These are phyloP conservation scores for Camellia lanceoleosa DNA, from an alignment of 148 eudicot species.

Conservation along the genomic window DNA sequence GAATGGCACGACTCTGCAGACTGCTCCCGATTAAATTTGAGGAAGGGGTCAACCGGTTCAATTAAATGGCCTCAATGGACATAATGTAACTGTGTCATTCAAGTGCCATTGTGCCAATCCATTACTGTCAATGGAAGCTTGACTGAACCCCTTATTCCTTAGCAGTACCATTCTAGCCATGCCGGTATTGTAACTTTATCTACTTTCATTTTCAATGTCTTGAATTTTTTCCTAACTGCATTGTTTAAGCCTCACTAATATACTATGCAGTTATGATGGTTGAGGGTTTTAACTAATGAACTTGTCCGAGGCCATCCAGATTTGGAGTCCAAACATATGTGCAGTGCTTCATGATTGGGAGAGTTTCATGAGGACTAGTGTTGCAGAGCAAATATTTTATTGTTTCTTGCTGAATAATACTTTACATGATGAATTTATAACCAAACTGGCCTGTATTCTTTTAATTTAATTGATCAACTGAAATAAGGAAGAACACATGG, in stretches of 20 bases:
- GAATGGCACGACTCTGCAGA: slow-evolving; percentile 71
- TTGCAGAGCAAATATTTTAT: too few relatives aligned
- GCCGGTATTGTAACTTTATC: slow-evolving; percentile 2
- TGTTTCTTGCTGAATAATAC: background rate
- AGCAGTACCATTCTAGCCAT: slow-evolving; percentile 2
- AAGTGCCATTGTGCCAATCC: background rate
- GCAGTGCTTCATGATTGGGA: background rate
- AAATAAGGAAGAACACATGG: background rate
- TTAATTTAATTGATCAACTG: background rate
- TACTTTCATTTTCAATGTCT: background rate
- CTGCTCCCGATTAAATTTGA: slow-evolving; percentile 41
- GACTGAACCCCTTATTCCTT: background rate
- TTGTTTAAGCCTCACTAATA: background rate
- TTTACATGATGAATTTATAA: background rate
- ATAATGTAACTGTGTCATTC: slow-evolving; percentile 19
- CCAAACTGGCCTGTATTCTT: background rate
- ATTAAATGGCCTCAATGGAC: slow-evolving; percentile 58
- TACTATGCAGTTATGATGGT: background rate
- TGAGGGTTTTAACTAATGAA: background rate
- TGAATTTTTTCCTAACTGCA: background rate
- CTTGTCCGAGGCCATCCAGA: background rate
- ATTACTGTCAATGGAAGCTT: background rate
- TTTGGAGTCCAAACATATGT: background rate
- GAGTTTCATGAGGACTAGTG: background rate
- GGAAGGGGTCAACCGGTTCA: slow-evolving; percentile 46